A percentile compares a stretch with the other conserved stretches of the same genome.
These are phyloP conservation scores for Neurospora sp. DNA, from an alignment of 495 filamentous ascomycete genomes.

Conservation along the genomic window DNA sequence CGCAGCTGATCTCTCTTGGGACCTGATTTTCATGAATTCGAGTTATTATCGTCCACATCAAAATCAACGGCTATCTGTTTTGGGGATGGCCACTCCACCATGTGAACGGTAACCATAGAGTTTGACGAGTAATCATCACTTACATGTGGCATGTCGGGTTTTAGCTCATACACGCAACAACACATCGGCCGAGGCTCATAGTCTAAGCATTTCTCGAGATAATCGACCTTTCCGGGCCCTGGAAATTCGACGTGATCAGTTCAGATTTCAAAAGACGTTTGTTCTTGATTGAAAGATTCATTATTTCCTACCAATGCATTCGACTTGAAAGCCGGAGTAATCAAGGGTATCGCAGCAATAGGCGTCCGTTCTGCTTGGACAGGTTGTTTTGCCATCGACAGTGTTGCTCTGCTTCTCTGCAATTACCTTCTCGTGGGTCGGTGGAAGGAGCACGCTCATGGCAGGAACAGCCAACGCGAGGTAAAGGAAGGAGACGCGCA, in stretches of 20 bases:
- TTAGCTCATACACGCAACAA: constrained; percentile 2
- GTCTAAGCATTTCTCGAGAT: constrained; percentile 4
- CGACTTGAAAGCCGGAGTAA: not conserved
- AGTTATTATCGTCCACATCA: not conserved
- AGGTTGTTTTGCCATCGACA: not conserved
- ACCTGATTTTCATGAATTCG: not conserved
- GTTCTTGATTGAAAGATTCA: not conserved
- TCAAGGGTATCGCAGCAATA: not conserved
- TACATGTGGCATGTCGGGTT: not conserved
- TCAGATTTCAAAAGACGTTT: too few species aligned
- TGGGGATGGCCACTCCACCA: not conserved
- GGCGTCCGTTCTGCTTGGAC: not conserved
- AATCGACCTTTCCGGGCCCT: constrained; percentile 7
- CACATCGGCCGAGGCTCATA: constrained; percentile 9
- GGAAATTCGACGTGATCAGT: not conserved
- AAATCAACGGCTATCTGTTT: not conserved
- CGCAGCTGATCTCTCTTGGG: constrained; percentile 4
- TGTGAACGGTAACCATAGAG: not conserved
- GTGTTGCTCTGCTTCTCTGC: not conserved
- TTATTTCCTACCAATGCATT: not conserved
- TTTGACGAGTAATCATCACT: not conserved
- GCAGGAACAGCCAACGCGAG: not conserved
- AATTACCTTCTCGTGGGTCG: not conserved
- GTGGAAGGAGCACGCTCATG: not conserved
- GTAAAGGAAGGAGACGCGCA: not conserved